Evolutionary conservation across 1,284 basidiomycete genomes (phyloP), one percentile per base, ranked within the genome.

Genomic region (Naganishia cerealis): DNA sequence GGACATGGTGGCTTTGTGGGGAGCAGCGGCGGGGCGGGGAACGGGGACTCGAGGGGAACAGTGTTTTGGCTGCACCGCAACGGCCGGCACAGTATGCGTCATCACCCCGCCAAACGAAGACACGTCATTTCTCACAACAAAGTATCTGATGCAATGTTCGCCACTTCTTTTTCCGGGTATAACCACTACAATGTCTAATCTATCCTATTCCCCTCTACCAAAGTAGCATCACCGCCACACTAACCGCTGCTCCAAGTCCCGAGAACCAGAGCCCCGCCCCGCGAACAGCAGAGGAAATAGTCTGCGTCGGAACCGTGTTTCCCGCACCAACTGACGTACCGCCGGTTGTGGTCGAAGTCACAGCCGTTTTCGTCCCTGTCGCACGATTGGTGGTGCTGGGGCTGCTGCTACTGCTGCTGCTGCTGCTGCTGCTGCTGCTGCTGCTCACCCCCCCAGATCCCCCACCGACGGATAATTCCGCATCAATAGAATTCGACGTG

Each of bases 1-100:
- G 54, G 79, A 81, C 79, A 81, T 81, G 69, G 21, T 65, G 26
- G 61, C 7, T 26, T 29, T 3, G 6, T 50, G 46, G n/a, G 24
- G 24, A 24, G 24, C 15, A 24, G 24, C 18, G 10, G 21, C n/a
- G 12, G 7, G 43, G 18, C n/a, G n/a, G 16, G 43, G 16, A n/a
- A 13, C 15, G 12, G 40, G 15, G 53, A 55, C 53, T 10, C 15
- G 16, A 36, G 29, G 33, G 36, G 36, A 55, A 29, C 1, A 55
- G 21, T 15, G 18, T 24, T 33, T 33, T 33, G 29, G 29, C 29
- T 33, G 29, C 29, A 33, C 29, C 29, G 29, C 29, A 33, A 33
- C 29, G 29, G 29, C 29, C 29, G 29, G 29, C 29, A 33, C 29
- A 33, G 29, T 33, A 33, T 33, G 29, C 29, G 29, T 33, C 29